phyloP scores from a whole-genome alignment of 2,329 filamentous ascomycete genomes.

The Fonsecaea pedrosoi region DNA sequence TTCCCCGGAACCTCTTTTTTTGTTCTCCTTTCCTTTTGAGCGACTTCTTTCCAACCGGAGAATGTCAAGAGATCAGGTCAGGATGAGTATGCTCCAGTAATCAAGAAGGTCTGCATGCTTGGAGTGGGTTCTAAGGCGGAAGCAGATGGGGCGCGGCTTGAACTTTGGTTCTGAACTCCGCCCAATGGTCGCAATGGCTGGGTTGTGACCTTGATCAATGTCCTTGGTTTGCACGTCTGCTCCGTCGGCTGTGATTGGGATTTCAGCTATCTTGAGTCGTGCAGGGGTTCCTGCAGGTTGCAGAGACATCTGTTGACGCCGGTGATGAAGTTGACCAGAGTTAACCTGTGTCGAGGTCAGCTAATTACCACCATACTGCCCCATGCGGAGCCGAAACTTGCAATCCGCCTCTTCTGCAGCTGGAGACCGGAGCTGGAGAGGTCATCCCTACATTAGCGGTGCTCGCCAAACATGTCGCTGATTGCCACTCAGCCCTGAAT shows the following conservation, averaged over 20 bases:
- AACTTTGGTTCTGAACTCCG: neutral
- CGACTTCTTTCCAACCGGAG: neutral
- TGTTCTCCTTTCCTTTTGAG: neutral
- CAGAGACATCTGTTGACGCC: neutral
- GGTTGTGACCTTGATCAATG: neutral
- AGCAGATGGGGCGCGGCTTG: neutral
- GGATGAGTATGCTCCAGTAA: neutral
- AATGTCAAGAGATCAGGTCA: neutral
- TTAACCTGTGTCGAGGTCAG: neutral
- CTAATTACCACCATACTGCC: neutral
- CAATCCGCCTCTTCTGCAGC: neutral
- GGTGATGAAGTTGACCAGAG: neutral
- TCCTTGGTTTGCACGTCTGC: neutral
- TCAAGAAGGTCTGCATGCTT: neutral
- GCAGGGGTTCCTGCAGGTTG: conserved; percentile 7
- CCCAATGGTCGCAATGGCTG: neutral
- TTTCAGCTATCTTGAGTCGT: conserved; percentile 3
- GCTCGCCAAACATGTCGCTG: neutral
- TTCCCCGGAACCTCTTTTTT: neutral
- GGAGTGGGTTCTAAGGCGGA: neutral
- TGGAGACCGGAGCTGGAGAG: neutral
- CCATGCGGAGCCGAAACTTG: conserved; percentile 3
- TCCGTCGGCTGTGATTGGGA: neutral
- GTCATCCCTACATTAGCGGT: conserved; percentile 1
- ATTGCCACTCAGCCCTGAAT: neutral